phyloP scores from a whole-genome alignment of 1,139 yeast species.

The Pneumocystis oryctolagi region DNA sequence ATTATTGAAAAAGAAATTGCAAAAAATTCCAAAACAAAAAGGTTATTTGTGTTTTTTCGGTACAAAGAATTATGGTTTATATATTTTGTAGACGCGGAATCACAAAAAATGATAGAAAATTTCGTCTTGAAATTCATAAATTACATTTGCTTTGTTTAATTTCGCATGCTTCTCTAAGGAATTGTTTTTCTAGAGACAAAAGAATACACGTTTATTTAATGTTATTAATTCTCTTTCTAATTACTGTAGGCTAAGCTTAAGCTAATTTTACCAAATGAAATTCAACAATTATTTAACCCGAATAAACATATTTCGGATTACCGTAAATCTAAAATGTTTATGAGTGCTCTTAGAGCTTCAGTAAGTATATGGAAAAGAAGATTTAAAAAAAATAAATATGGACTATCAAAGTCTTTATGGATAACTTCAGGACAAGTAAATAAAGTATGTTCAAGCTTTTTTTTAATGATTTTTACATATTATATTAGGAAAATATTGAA shows the following conservation, averaged over 20 bases:
- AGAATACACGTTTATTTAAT: conserved; percentile 27
- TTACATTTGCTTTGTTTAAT: conserved; percentile 43
- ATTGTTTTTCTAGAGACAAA: conserved; percentile 53
- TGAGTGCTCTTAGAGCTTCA: conserved; percentile 58
- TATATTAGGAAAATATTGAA: neutral
- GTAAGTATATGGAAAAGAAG: conserved; percentile 30
- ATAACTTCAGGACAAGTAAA: conserved; percentile 1
- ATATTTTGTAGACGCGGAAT: conserved; percentile 21
- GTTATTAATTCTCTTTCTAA: neutral
- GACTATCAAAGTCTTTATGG: conserved; percentile 9
- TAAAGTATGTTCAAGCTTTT: conserved; percentile 3
- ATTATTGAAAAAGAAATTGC: neutral
- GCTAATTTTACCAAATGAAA: conserved; percentile 33
- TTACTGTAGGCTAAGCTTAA: conserved; percentile 15
- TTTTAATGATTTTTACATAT: conserved; percentile 16
- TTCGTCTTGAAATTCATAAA: conserved; percentile 45
- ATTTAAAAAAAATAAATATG: conserved; percentile 17
- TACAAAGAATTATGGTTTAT: neutral
- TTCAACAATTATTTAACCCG: conserved; percentile 37
- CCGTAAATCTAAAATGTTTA: conserved; percentile 48
- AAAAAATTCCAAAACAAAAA: neutral
- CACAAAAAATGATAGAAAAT: conserved; percentile 41
- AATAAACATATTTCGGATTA: conserved; percentile 27
- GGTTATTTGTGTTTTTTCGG: neutral
- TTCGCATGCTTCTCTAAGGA: conserved; percentile 51